phyloP scores from a whole-genome alignment of 2,329 filamentous ascomycete genomes.

The Huntiella abstrusa region DNA sequence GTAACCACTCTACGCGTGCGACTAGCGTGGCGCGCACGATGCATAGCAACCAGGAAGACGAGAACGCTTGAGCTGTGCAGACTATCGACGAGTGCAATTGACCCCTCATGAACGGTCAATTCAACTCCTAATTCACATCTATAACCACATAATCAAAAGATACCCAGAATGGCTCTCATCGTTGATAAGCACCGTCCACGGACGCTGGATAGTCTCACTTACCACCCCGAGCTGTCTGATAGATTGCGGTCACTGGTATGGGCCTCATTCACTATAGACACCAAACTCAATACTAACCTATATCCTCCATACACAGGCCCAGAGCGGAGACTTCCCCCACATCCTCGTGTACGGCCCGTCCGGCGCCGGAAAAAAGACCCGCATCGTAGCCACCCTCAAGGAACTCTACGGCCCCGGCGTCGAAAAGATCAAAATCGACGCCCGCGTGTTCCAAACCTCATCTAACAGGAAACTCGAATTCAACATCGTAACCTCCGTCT shows the following conservation, averaged over 20 bases:
- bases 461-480: conserved; percentile 97
- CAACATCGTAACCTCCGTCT: conserved; percentile 93
- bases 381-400: conserved; percentile 86
- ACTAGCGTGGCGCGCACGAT: background rate
- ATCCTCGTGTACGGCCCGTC: conserved; percentile 93
- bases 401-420: conserved; percentile 89
- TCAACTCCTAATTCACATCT: background rate
- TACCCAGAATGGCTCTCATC: conserved; percentile 41
- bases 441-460: conserved; percentile 85
- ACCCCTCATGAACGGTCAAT: background rate
- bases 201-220: conserved; percentile 60
- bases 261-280: background rate
- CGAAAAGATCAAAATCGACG: conserved; percentile 99
- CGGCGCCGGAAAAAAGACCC: conserved; percentile 92
- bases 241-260: conserved; percentile 69
- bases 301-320: conserved; percentile 39
- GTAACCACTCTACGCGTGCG: conserved; percentile 11
- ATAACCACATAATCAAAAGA: background rate
- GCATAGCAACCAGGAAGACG: background rate
- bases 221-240: conserved; percentile 75
- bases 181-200: conserved; percentile 56
- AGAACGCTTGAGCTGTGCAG: background rate
- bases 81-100: background rate
- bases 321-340: conserved; percentile 94
- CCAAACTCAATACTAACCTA: background rate